A percentile compares a stretch with the other conserved stretches of the same genome.
Conservation (phyloP, 2,329 filamentous ascomycete species). For the Cryoendolithus antarcticus region DNA sequence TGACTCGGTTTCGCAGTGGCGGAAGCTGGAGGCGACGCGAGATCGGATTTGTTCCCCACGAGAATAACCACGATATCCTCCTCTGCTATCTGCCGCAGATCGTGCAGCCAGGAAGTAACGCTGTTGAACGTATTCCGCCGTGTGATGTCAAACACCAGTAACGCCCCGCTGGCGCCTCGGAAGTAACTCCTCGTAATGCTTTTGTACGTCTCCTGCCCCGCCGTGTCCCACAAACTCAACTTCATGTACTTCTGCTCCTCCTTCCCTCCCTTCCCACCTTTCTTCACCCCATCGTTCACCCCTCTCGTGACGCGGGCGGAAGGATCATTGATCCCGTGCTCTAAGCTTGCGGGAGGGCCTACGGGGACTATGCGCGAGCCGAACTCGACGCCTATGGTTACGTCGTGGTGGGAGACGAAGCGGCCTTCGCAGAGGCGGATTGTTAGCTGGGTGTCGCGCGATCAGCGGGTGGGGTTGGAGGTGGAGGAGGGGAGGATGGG, state of each 20-base stretch:
- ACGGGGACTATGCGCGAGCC: conserved; percentile 87
- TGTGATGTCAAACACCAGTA: conserved; percentile 92
- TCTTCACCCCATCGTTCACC: conserved; percentile 9
- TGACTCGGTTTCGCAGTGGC: conserved; percentile 38
- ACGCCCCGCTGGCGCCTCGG: conserved; percentile 61
- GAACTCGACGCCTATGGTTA: conserved; percentile 94
- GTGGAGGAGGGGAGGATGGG: conserved; percentile 1
- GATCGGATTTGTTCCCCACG: conserved; percentile 89
- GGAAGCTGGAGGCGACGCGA: conserved; percentile 40
- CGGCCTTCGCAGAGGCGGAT: conserved; percentile 94
- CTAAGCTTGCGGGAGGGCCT: conserved; percentile 61
- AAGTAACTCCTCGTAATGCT: conserved; percentile 91
- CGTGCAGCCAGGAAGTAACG: conserved; percentile 85
- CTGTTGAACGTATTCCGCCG: conserved; percentile 74
- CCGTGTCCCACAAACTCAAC: conserved; percentile 87
- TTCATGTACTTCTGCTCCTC: conserved; percentile 69
- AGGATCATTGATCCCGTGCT: conserved; percentile 43
- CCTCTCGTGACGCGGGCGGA: conserved; percentile 10
- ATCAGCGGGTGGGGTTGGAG: conserved; percentile 7
- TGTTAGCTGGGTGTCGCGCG: conserved; percentile 47
- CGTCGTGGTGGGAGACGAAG: conserved; percentile 88
- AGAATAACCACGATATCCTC: conserved; percentile 89
- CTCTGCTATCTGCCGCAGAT: conserved; percentile 88
- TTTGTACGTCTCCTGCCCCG: conserved; percentile 95
- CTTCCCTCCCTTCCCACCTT: conserved; percentile 14